Evolutionary conservation across 2,329 filamentous ascomycete species (phyloP), one percentile per base, ranked within the genome.

Genomic region (Calonectria montana): DNA sequence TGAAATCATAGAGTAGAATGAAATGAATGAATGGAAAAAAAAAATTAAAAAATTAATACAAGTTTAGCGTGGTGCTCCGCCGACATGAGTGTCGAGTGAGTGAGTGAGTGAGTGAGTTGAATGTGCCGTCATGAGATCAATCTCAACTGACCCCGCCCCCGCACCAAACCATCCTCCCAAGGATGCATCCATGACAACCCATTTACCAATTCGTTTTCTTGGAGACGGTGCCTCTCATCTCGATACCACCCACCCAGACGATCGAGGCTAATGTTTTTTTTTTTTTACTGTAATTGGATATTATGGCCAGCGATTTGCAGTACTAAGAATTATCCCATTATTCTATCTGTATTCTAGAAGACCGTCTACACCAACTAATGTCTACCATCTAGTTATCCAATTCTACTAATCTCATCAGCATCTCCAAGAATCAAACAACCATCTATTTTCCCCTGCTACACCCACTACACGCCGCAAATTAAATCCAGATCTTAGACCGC

Each of bases 1-100:
- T 57, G 63, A 18, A 62, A 70, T 31, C 41, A 71, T 47, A 71
- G 63, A 66, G 3, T 18, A 68, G 43, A 67, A 9, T 1, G 43
- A 67, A 67, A 2, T 53, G 48, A 41, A 50, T 23, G 25, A 66
- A 53, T 25, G 39, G 37, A 65, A 21, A 41, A 43, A 23, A 47
- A 63, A 31, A 65, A n/a, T 21, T 65, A 23, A 43, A 67, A 67
- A 53, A 8, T 65, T 45, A 25, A 62, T 65, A 48, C 6, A 63
- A 21, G 10, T 12, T 68, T 1, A 16, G 21, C 23, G 61, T 50
- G 66, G 75, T 79, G 9, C 75, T 71, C 10, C 3, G 31, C 13
- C 31, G 9, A 12, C 13, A 10, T 35, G 31, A 35, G 31, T 12
- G 10, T 35, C 4, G 15, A 59, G 53, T 39, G n/a, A 23, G 35